phyloP scores from a whole-genome alignment of 306 rosid genomes.

The Urtica urens region DNA sequence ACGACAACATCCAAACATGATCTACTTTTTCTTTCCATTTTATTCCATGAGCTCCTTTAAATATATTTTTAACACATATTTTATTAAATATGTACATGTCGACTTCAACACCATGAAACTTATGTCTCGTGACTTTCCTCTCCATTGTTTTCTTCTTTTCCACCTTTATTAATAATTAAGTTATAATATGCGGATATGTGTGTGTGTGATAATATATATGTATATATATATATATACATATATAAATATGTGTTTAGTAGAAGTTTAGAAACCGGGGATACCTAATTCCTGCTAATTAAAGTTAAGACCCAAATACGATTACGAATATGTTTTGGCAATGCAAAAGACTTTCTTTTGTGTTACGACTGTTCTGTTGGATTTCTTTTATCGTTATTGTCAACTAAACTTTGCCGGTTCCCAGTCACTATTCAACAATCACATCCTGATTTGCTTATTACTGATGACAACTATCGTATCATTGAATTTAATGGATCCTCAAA shows the following conservation, averaged over 20 bases:
- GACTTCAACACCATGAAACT: not conserved
- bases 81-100: not conserved
- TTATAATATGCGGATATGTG: too few species aligned
- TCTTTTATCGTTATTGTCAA: constrained; percentile 20
- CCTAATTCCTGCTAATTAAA: constrained; percentile 22
- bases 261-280: constrained; percentile 18
- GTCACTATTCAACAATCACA: constrained; percentile 36
- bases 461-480: too few species aligned
- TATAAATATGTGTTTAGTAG: not conserved
- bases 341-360: constrained; percentile 13
- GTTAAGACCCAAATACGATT: constrained; percentile 29
- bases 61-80: not conserved
- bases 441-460: constrained; percentile 10
- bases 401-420: constrained; percentile 21
- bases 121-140: not conserved
- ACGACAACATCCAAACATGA: constrained; percentile 5
- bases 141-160: not conserved
- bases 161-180: not conserved
- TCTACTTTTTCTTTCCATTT: not conserved
- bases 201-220: not conserved
- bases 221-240: too few species aligned
- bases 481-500: too few species aligned
- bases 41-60: too few species aligned
- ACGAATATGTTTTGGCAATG: constrained; percentile 26
- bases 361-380: constrained; percentile 27